Conservation (phyloP, 75 land plant species). For the Pinus albicaulis region DNA sequence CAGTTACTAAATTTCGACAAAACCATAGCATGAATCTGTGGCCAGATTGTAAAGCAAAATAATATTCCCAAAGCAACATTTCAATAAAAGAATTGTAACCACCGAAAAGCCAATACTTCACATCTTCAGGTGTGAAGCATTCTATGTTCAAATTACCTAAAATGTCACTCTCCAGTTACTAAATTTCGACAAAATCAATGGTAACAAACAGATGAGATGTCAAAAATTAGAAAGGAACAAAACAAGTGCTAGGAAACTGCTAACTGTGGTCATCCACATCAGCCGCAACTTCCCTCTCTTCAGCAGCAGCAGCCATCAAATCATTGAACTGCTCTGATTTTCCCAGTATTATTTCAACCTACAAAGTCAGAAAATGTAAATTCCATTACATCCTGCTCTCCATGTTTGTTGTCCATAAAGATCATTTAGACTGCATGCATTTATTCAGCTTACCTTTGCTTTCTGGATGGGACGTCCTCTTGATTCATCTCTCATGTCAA, state of each 20-base stretch:
- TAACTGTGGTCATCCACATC: constrained; percentile 51
- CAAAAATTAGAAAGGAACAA: background rate
- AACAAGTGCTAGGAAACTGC: background rate
- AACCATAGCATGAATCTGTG: background rate
- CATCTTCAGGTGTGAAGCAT: background rate
- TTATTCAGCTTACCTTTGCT: constrained; percentile 50
- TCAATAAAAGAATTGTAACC: constrained; percentile 1
- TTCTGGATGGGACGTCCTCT: constrained; percentile 74
- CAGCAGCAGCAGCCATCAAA: constrained; percentile 71
- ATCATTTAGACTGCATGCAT: background rate
- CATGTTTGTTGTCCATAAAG: background rate
- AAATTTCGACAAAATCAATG: background rate
- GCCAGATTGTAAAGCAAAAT: background rate
- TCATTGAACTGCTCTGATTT: constrained; percentile 79
- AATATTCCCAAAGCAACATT: background rate
- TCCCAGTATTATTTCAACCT: constrained; percentile 76
- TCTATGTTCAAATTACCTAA: background rate
- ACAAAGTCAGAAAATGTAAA: background rate
- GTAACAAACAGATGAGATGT: background rate
- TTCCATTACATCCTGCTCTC: background rate
- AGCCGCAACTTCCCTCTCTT: constrained; percentile 50
- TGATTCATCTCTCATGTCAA: constrained; percentile 76
- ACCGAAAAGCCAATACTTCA: background rate
- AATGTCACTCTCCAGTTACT: background rate
- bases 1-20: background rate